These are phyloP conservation scores for Artemisia tridentata DNA, from an alignment of 129 eudicot genomes.

Conservation along the genomic window DNA sequence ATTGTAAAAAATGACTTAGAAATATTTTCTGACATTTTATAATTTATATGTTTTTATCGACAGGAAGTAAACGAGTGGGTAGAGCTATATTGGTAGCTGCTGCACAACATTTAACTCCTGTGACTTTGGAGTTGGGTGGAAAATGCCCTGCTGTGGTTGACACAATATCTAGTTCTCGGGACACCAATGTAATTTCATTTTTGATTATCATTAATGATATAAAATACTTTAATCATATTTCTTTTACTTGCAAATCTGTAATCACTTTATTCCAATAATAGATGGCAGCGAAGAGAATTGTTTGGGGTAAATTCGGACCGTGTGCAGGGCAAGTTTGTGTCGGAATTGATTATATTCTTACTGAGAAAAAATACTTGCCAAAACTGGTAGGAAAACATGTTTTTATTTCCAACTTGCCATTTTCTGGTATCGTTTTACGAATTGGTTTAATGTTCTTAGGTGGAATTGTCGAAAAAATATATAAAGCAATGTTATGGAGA, in stretches of 20 bases:
- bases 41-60: background rate
- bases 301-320: slow-evolving; percentile 69
- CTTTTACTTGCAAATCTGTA: background rate
- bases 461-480: slow-evolving; percentile 36
- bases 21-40: background rate
- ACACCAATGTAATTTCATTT: slow-evolving; percentile 31
- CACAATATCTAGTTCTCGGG: slow-evolving; percentile 45
- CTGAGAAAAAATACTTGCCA: slow-evolving; percentile 42
- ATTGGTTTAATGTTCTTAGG: slow-evolving; percentile 31
- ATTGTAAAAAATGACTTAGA: background rate
- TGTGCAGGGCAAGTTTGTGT: slow-evolving; percentile 87
- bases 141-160: slow-evolving; percentile 83
- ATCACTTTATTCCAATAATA: slow-evolving; percentile 17
- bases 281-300: slow-evolving; percentile 57
- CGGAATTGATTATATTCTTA: slow-evolving; percentile 71
- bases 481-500: slow-evolving; percentile 56
- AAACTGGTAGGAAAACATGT: slow-evolving; percentile 41
- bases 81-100: slow-evolving; percentile 63
- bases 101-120: slow-evolving; percentile 72
- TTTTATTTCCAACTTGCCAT: background rate
- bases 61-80: slow-evolving; percentile 73
- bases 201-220: background rate
- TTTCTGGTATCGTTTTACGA: background rate
- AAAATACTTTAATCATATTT: background rate
- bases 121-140: slow-evolving; percentile 78